Evolutionary conservation across 2,329 filamentous ascomycete species (phyloP).

Genomic region (Ophioceras dolichostomum): DNA sequence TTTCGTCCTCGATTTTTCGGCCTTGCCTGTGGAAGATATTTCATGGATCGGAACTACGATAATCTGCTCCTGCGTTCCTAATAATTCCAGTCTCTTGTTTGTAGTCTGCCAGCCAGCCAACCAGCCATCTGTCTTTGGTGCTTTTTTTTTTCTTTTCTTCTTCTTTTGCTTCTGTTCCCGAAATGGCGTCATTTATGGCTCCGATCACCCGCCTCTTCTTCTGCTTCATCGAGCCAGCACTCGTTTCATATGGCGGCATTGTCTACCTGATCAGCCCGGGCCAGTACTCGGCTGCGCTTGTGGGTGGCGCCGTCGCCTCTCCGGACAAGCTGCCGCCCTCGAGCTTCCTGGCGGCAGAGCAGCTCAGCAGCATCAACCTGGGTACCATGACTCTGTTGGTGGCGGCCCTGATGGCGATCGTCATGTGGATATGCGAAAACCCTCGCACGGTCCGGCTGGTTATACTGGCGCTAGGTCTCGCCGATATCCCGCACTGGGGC

Average conservation of each 20-base stretch:
- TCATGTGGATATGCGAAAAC: slow-evolving; percentile 2
- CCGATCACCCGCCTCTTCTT: slow-evolving; percentile 2
- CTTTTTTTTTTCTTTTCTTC: too few relatives aligned
- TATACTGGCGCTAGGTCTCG: not conserved
- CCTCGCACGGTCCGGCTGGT: not conserved
- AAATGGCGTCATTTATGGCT: slow-evolving; percentile 3
- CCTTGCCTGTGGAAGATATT: too few relatives aligned
- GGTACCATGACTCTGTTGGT: not conserved
- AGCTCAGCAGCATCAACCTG: not conserved
- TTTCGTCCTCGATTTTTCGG: too few relatives aligned
- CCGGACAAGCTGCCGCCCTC: not conserved
- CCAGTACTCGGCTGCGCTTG: not conserved
- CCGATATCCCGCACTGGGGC: not conserved
- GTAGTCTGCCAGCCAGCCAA: too few relatives aligned
- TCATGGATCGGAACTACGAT: too few relatives aligned
- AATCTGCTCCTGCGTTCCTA: too few relatives aligned
- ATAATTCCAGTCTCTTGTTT: too few relatives aligned
- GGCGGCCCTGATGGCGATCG: not conserved
- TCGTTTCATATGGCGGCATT: not conserved
- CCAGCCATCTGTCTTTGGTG: too few relatives aligned
- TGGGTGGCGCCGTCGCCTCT: not conserved
- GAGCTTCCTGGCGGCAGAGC: not conserved
- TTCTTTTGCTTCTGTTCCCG: too few relatives aligned
- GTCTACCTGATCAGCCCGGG: slow-evolving; percentile 1
- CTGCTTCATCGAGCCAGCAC: slow-evolving; percentile 2